phyloP scores from a whole-genome alignment of 2,329 filamentous ascomycete genomes.

The Westerdykella ornata region DNA sequence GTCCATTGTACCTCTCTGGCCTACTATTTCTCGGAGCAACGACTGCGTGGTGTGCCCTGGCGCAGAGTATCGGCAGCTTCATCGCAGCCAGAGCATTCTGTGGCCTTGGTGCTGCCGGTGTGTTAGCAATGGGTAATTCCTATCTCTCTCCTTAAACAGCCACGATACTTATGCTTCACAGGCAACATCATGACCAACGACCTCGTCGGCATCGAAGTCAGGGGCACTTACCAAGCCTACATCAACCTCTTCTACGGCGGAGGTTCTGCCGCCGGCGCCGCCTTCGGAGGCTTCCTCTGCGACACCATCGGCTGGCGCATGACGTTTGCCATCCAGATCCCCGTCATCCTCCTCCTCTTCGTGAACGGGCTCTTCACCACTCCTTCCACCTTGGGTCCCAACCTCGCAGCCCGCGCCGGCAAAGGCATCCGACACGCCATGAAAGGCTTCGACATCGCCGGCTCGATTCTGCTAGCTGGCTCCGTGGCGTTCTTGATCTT shows the following conservation, averaged over 20 bases:
- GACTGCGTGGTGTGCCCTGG: slow-evolving; percentile 63
- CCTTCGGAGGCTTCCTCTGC: slow-evolving; percentile 62
- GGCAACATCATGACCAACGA: slow-evolving; percentile 63
- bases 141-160: neutral
- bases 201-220: slow-evolving; percentile 63
- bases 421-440: slow-evolving; percentile 40
- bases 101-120: slow-evolving; percentile 65
- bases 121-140: slow-evolving; percentile 54
- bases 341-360: slow-evolving; percentile 42
- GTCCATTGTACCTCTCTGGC: slow-evolving; percentile 57
- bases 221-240: slow-evolving; percentile 67
- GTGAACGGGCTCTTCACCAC: slow-evolving; percentile 41
- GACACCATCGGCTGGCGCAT: slow-evolving; percentile 67
- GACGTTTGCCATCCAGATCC: slow-evolving; percentile 55
- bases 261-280: slow-evolving; percentile 52
- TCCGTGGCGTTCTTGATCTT: slow-evolving; percentile 46
- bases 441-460: slow-evolving; percentile 45
- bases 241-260: slow-evolving; percentile 59
- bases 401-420: slow-evolving; percentile 38
- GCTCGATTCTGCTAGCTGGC: slow-evolving; percentile 43
- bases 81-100: slow-evolving; percentile 64
- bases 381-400: slow-evolving; percentile 42
- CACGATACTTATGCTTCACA: slow-evolving; percentile 2
- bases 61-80: slow-evolving; percentile 60
- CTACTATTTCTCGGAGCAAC: slow-evolving; percentile 58